Base-by-base conservation (phyloP, 768 basidiomycete species). In the Tulasnella sp. region DNA sequence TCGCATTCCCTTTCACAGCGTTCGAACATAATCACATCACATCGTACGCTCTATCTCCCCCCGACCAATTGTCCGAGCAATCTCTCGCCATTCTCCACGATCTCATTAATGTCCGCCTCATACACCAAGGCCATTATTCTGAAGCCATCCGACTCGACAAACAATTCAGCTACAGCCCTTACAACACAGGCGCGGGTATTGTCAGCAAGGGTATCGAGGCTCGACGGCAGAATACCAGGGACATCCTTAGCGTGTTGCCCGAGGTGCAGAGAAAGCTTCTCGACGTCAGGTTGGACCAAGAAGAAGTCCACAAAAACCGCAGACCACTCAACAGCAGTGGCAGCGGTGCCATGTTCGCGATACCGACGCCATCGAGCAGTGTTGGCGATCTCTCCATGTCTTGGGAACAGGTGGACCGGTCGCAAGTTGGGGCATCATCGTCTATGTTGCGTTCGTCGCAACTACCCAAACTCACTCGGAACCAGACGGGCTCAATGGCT, bases 101-200 rank as follows among this genome's bases (percentile, higher is more conserved):
- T 61, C 75, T 90, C n/a, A 74, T 86, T 27, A 86, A 83, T 59
- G 78, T 84, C 14, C 82, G 88, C 8, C 76, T 89, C 7, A 77
- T 90, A 32, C 82, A 86, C 64, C 75, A 73, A 2, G 87, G 86
- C 3, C 76, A 78, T 58, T 81, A 82, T 63, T 69, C 75, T 0
- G 79, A 80, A n/a, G 88, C 86, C 7, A 77, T 89, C 65, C 83
- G 81, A 69, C 73, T 86, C 40, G 86, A 90, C 66, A 77, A 78
- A 49, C 73, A 77, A 62, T 82, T 86, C 62, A 58, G 68, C 4
- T 19, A 25, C 14, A 64, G 60, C 67, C 73, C 8, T 65, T 70
- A n/a, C 71, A 74, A 5, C 59, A 72, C n/a, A 63, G 70, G 40
- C 68, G 58, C 25, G 14, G 59, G 58, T 19, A 31, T 23, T 9